phyloP scores from a whole-genome alignment of 768 basidiomycete species.

The Psilocybe sp. region DNA sequence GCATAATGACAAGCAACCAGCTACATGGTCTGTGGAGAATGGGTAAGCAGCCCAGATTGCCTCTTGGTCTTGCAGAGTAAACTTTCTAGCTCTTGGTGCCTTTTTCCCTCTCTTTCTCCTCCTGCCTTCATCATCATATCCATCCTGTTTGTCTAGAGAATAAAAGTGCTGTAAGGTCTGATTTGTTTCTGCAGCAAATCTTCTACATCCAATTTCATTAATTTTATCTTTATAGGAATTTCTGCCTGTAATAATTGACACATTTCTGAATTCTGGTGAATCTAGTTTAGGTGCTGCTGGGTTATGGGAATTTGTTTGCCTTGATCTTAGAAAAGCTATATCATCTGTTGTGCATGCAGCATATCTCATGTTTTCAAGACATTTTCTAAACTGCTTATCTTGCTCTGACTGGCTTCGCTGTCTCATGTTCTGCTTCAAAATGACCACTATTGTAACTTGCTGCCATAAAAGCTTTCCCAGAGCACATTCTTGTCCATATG shows the following conservation, averaged over 20 bases:
- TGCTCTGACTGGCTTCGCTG: slow-evolving; percentile 16
- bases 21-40: slow-evolving; percentile 12
- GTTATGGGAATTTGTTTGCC: slow-evolving; percentile 19
- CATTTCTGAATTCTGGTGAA: slow-evolving; percentile 21
- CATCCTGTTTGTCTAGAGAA: slow-evolving; percentile 17
- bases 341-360: slow-evolving; percentile 24
- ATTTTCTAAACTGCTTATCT: slow-evolving; percentile 22
- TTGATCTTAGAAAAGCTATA: slow-evolving; percentile 23
- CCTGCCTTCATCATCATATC: background rate
- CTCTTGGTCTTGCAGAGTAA: background rate
- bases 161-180: slow-evolving; percentile 24
- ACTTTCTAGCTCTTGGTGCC: background rate
- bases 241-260: slow-evolving; percentile 29
- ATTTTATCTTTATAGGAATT: slow-evolving; percentile 30
- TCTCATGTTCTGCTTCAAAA: slow-evolving; percentile 31
- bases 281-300: no score
- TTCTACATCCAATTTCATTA: slow-evolving; percentile 21
- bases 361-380: slow-evolving; percentile 27
- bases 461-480: slow-evolving; percentile 30
- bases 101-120: background rate
- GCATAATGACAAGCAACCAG: slow-evolving; percentile 27
- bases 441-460: slow-evolving; percentile 32
- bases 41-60: slow-evolving; percentile 10
- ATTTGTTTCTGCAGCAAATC: slow-evolving; percentile 26
- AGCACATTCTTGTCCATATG: slow-evolving; percentile 13